These are phyloP conservation scores for Chrysanthemum makinoi DNA, from an alignment of 129 eudicot species.

Conservation along the genomic window DNA sequence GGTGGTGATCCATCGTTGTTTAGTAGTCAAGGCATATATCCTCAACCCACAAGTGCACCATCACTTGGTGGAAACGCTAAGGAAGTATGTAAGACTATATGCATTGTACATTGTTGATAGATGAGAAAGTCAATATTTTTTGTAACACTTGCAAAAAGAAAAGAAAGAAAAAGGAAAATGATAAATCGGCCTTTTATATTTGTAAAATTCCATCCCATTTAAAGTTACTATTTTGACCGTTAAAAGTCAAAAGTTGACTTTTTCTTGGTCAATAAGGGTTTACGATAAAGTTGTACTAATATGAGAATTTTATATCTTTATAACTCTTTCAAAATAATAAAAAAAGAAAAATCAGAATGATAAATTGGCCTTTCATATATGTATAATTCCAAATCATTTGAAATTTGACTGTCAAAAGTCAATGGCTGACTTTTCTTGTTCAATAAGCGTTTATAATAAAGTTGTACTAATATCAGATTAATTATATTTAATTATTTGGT, in stretches of 20 bases:
- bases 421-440: too few species aligned
- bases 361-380: too few species aligned
- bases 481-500: neutral
- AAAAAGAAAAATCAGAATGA: too few species aligned
- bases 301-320: too few species aligned
- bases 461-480: neutral
- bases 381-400: too few species aligned
- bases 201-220: too few species aligned
- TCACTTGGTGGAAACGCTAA: constrained; percentile 70
- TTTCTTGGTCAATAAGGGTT: neutral
- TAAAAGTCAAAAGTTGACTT: constrained; percentile 15
- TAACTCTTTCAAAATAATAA: too few species aligned
- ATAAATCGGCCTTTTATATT: too few species aligned
- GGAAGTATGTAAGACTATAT: constrained; percentile 64
- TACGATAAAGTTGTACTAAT: too few species aligned
- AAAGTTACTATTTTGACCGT: neutral
- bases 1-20: constrained; percentile 73
- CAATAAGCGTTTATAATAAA: too few species aligned
- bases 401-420: too few species aligned
- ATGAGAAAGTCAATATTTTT: neutral
- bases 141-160: neutral
- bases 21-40: constrained; percentile 93
- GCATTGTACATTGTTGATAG: constrained; percentile 8
- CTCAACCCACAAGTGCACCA: constrained; percentile 77
- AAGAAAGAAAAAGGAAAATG: too few species aligned